Evolutionary conservation across 805 yeast genomes (phyloP).

Genomic region (Kodamaea kakaduensis): DNA sequence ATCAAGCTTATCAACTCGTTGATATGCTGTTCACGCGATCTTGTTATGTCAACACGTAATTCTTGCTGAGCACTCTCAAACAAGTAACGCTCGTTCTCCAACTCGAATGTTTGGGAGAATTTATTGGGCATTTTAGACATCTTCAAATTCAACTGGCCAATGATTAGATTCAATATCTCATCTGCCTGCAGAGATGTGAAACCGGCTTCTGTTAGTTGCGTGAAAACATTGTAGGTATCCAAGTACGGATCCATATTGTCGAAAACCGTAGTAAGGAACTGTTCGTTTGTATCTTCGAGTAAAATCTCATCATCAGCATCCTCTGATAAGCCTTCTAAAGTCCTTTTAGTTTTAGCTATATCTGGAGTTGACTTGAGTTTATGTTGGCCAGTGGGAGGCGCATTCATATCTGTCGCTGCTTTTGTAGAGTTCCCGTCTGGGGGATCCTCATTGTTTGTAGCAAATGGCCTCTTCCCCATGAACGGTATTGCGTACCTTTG

Average conservation of each 20-base stretch:
- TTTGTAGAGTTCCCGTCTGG: no score
- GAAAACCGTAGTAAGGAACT: conserved; percentile 56
- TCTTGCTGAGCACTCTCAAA: conserved; percentile 93
- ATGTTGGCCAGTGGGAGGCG: no score
- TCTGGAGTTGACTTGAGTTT: no score
- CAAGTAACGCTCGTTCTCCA: conserved; percentile 83
- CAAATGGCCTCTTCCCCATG: not conserved
- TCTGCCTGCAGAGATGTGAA: conserved; percentile 61
- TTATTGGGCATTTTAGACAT: conserved; percentile 41
- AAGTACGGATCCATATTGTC: conserved; percentile 42
- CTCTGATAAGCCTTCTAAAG: no score
- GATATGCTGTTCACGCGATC: conserved; percentile 65
- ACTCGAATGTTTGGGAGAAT: conserved; percentile 56
- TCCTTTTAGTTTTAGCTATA: no score
- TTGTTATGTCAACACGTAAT: conserved; percentile 69
- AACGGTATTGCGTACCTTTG: no score
- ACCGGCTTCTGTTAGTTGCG: conserved; percentile 51
- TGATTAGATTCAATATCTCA: conserved; percentile 47
- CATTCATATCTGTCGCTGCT: no score
- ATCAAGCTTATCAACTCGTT: conserved; percentile 63
- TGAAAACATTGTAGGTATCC: conserved; percentile 50
- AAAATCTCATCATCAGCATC: not conserved
- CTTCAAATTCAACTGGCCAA: conserved; percentile 40
- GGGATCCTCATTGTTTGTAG: not conserved
- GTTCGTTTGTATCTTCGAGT: conserved; percentile 12